These are phyloP conservation scores for Acacia crassicarpa DNA, from an alignment of 306 rosid genomes.

Conservation along the genomic window DNA sequence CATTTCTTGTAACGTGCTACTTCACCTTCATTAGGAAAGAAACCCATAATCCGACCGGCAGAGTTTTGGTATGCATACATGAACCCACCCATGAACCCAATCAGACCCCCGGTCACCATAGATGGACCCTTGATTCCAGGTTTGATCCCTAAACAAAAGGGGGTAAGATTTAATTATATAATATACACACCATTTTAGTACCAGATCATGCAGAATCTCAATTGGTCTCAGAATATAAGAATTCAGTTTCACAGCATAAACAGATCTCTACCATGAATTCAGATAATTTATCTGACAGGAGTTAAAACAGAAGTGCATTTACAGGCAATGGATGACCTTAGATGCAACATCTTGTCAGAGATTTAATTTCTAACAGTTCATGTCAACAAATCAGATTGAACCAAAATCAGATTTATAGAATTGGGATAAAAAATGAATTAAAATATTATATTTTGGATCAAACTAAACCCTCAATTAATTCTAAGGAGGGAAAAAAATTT, in stretches of 20 bases:
- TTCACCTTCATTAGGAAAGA: slow-evolving; percentile 88
- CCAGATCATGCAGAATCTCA: neutral
- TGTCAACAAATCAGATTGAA: neutral
- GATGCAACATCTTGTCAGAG: neutral
- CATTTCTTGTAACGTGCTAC: slow-evolving; percentile 84
- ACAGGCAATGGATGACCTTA: neutral
- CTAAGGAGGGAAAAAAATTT: too few species aligned
- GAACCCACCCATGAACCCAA: slow-evolving; percentile 91
- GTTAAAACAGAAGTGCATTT: neutral
- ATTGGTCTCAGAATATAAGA: neutral
- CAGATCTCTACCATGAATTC: neutral
- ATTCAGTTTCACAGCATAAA: neutral
- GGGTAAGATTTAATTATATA: neutral
- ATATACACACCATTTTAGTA: neutral
- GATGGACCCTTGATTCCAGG: slow-evolving; percentile 95
- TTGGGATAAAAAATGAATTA: too few species aligned
- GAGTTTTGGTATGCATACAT: slow-evolving; percentile 97
- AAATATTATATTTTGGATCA: too few species aligned
- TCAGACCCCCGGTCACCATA: slow-evolving; percentile 94
- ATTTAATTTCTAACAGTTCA: neutral
- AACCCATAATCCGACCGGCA: slow-evolving; percentile 88
- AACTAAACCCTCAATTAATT: too few species aligned
- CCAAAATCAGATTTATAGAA: neutral
- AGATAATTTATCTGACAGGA: neutral
- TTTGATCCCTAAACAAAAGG: slow-evolving; percentile 63